Conservation (phyloP, 2,329 filamentous ascomycete species). For the Metarhizium guizhouense region DNA sequence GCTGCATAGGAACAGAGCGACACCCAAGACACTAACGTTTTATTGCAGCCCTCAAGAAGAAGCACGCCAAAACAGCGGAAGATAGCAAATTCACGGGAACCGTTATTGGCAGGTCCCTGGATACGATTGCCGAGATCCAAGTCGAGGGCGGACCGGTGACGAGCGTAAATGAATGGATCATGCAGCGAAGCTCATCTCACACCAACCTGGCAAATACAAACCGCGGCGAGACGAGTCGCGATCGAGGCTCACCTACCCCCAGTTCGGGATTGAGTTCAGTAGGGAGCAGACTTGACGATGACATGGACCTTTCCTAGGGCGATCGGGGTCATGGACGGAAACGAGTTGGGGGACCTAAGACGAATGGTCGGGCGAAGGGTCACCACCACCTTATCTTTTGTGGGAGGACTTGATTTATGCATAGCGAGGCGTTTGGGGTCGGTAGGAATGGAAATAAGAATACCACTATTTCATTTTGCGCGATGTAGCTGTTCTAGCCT, state of each 20-base stretch:
- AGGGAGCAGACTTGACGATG: constrained; percentile 26
- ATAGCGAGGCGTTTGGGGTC: constrained; percentile 33
- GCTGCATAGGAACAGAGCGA: not conserved
- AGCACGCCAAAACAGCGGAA: constrained; percentile 81
- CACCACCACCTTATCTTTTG: not conserved
- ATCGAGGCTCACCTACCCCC: constrained; percentile 31
- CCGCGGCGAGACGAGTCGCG: constrained; percentile 4
- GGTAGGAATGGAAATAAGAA: not conserved
- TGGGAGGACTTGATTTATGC: constrained; percentile 13
- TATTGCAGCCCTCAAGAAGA: constrained; percentile 68
- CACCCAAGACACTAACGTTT: not conserved
- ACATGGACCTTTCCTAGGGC: constrained; percentile 36
- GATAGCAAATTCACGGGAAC: constrained; percentile 82
- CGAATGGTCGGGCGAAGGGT: not conserved
- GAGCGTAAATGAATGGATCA: constrained; percentile 29
- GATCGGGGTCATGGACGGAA: not conserved
- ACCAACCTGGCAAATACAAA: constrained; percentile 8
- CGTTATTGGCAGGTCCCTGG: constrained; percentile 64
- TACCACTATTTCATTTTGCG: not conserved
- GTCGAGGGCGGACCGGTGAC: constrained; percentile 61
- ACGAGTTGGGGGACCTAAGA: not conserved
- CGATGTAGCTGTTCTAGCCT: not conserved
- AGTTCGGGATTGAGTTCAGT: constrained; percentile 51
- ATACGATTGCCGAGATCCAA: constrained; percentile 56
- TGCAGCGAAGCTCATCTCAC: constrained; percentile 16